Evolutionary conservation across 163 green algal genomes (phyloP).

Genomic region (Chloromonas sp.): DNA sequence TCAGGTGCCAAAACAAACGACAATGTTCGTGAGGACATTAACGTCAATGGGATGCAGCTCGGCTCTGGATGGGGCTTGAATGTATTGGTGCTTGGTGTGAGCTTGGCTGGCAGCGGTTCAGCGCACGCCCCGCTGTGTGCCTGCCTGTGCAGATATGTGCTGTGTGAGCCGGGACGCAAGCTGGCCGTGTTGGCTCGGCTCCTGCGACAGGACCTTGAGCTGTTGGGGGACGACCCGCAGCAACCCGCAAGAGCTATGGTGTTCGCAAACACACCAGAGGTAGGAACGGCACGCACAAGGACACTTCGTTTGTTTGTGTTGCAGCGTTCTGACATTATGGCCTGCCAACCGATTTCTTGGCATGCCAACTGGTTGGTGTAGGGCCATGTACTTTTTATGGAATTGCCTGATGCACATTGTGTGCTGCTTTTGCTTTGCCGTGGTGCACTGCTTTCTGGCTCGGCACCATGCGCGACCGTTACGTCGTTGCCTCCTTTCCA

Average conservation of each 20-base stretch:
- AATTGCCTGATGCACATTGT: background rate
- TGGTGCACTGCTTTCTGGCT: background rate
- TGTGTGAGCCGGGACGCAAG: conserved; percentile 6
- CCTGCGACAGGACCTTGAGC: conserved; percentile 2
- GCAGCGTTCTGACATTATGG: too few relatives aligned
- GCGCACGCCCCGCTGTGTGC: background rate
- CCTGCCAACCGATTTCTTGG: too few relatives aligned
- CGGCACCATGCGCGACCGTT: background rate
- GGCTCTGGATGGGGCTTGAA: background rate
- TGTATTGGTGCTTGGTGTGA: background rate
- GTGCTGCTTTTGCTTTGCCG: background rate
- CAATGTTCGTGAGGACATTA: background rate
- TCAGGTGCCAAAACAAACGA: too few relatives aligned
- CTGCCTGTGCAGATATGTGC: conserved; percentile 12
- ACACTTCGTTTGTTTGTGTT: too few relatives aligned
- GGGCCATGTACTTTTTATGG: background rate
- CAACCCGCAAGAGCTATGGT: conserved; percentile 52
- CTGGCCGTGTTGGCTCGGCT: conserved; percentile 2
- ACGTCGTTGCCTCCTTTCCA: background rate
- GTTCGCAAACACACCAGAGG: conserved; percentile 33
- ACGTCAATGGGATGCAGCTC: background rate
- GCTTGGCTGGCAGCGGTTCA: background rate
- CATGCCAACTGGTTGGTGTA: background rate
- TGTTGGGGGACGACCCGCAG: background rate
- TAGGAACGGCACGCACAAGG: background rate